A percentile compares a stretch with the other conserved stretches of the same genome.
Conservation (phyloP, 257 asterid genomes). For the Solanum okadae region DNA sequence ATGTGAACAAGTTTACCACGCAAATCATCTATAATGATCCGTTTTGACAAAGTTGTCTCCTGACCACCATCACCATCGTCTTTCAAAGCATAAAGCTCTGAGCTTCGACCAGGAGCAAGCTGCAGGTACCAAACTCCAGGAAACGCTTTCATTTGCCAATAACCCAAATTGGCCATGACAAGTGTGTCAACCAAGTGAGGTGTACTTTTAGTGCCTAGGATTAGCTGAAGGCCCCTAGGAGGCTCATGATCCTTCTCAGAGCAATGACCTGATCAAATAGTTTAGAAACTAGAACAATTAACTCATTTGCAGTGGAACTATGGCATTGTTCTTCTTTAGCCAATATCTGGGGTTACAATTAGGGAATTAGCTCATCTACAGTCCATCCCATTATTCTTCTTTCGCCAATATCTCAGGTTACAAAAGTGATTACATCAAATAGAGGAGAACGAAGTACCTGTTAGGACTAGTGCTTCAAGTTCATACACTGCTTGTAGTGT, state of each 20-base stretch:
- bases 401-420: background rate
- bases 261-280: constrained; percentile 74
- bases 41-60: constrained; percentile 46
- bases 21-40: constrained; percentile 72
- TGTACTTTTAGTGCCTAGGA: constrained; percentile 77
- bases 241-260: constrained; percentile 96
- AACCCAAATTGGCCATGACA: constrained; percentile 99
- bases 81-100: constrained; percentile 79
- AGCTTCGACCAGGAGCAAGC: constrained; percentile 97
- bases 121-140: constrained; percentile 98
- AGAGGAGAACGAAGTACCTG: constrained; percentile 41
- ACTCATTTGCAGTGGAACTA: background rate
- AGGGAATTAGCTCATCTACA: background rate
- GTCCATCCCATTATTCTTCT: background rate
- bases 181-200: constrained; percentile 96
- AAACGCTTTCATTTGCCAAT: constrained; percentile 97
- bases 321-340: background rate
- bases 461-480: constrained; percentile 95
- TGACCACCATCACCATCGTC: constrained; percentile 54
- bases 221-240: constrained; percentile 94
- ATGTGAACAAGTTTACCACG: constrained; percentile 80
- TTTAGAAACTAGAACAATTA: constrained; percentile 16
- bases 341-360: constrained; percentile 1
- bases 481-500: constrained; percentile 93
- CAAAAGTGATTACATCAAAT: background rate